Conservation (phyloP, 495 filamentous ascomycete genomes). For the Cairneyella variabilis region DNA sequence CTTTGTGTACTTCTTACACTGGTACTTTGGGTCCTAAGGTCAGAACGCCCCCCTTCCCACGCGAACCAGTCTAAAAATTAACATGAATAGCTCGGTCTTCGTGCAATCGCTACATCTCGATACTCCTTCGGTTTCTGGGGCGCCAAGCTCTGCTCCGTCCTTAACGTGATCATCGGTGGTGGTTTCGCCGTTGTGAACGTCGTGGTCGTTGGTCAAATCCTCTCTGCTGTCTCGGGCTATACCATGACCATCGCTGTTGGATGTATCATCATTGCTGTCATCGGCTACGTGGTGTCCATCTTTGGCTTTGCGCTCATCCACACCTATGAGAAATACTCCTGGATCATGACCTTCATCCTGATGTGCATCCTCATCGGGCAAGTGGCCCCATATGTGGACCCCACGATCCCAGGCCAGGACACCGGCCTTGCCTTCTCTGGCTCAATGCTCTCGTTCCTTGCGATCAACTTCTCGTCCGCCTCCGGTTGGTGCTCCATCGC, state of each 20-base stretch:
- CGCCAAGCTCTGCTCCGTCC: constrained; percentile 39
- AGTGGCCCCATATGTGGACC: constrained; percentile 43
- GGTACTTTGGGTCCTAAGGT: constrained; percentile 26
- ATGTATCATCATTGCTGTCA: constrained; percentile 44
- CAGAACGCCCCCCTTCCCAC: neutral
- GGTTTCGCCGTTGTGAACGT: constrained; percentile 46
- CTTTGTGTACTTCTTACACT: constrained; percentile 17
- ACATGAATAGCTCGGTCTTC: constrained; percentile 39
- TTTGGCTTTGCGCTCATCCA: constrained; percentile 56
- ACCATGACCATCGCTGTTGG: constrained; percentile 39
- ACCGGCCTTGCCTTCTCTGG: constrained; percentile 34
- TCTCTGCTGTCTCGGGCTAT: constrained; percentile 47
- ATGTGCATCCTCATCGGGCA: constrained; percentile 46
- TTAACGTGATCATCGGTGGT: constrained; percentile 45
- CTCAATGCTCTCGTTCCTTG: constrained; percentile 46
- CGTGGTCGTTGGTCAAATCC: constrained; percentile 44
- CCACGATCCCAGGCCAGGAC: constrained; percentile 25
- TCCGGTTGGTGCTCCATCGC: constrained; percentile 58
- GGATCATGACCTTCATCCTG: constrained; percentile 51
- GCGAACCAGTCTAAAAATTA: neutral
- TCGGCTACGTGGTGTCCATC: constrained; percentile 54
- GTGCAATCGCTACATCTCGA: constrained; percentile 49
- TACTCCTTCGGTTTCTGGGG: constrained; percentile 56
- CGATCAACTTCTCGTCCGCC: constrained; percentile 55
- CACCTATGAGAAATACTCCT: constrained; percentile 58